Base-by-base conservation (phyloP, 1,284 basidiomycete species). In the Moesziomyces aphidis region DNA sequence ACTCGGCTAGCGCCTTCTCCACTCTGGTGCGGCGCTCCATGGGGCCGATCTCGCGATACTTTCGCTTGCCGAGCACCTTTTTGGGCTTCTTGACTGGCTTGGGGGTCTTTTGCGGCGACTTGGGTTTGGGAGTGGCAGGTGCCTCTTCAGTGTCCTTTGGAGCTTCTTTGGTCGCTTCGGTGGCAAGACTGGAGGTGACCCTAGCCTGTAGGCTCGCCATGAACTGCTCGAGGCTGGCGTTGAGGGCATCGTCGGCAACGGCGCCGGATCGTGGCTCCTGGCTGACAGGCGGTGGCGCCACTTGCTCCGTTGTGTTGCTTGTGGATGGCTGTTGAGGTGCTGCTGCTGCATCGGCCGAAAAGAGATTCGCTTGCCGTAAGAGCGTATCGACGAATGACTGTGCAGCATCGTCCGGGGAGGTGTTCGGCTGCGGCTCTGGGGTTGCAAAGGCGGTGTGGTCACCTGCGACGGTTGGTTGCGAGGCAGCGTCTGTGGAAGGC, bases 191-290 rank as follows among this genome's bases (percentile, higher is more conserved):
- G 2, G 59, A 65, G 8, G 57, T 56, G 46, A 65, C 54, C 39
- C 56, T 57, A 45, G 66, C 58, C 39, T 61, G 61, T 22, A 79
- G 63, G 34, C 61, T 76, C 11, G 76, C 75, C 78, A 79, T 79
- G 50, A 79, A 79, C 47, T 72, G 70, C 47, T 79, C 73, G 44
- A 79, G 54, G 50, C 75, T 77, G 6, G 72, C 78, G 36, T 65
- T 66, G 21, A 77, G 64, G 9, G 72, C 66, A 44, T 77, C 73
- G 46, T 76, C 73, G n/a, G 58, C 56, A 9, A 42, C 51, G 17
- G 57, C 28, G 22, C 36, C 51, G 1, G 64, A 15, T 15, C 52
- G 54, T 6, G 51, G 34, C 36, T 52, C 50, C 7, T 23, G 34
- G 24, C 56, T 50, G 21, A 26, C 13, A 13, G 50, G 22, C 2